Base-by-base conservation (phyloP, 176 grass and related monocot genomes). In the Thinopyrum elongatum region DNA sequence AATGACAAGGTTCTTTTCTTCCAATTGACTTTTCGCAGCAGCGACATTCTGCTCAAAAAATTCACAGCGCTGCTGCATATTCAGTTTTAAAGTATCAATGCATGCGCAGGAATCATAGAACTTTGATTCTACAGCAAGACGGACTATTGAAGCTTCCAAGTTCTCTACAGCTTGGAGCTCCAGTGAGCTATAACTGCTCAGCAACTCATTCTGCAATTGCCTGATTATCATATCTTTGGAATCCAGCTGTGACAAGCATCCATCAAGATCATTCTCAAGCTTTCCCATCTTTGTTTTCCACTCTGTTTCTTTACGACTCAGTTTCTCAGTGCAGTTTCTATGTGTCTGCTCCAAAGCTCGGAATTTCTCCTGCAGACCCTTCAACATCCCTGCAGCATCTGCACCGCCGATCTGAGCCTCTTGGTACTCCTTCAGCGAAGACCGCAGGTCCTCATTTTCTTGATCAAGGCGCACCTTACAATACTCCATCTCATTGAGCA, bases 401-500 rank as follows among this genome's bases (percentile, higher is more conserved):
- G 88, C 78, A 16, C 88, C 90, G 30, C 30, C 65, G 78, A 94
- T 90, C 69, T 98, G 81, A 82, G 87, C 68, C 65, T 95, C 88
- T 47, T 95, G 94, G 71, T 90, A 89, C 71, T 98, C 92, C 84
- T 92, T 94, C 60, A 98, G 28, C 6, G 33, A 91, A 14, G 62
- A 76, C 71, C 72, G 76, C 79, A 98, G 19, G 21, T 95, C 93
- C 47, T 77, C 49, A 53, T 92, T 98, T 41, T 95, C 92, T 80
- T 91, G 90, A 59, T 94, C 87, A 61, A 96, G 77, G 5, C 82
- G 88, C 47, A 79, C 67, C 76, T 86, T 96, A 16, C 46, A 65
- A 81, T 89, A 96, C 80, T 86, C 92, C 74, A 94, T 84, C 67
- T 95, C 97, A 68, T 96, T 98, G 36, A 95, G 77, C 9, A 92